Base-by-base conservation (phyloP, 768 basidiomycete species). In the Candolleomyces aberdarensis region DNA sequence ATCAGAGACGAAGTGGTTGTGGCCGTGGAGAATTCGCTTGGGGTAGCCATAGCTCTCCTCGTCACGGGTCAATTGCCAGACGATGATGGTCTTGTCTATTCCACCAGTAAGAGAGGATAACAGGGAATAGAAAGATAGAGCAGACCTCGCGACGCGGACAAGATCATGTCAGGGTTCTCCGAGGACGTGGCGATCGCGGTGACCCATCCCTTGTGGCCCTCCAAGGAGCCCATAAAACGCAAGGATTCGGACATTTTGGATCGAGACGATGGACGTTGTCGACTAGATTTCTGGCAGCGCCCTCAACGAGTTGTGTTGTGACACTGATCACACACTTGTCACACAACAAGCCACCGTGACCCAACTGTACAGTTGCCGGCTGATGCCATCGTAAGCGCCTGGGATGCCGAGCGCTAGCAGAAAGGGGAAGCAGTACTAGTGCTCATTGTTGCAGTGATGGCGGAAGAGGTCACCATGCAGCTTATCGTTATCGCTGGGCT, bases 1-100 rank as follows among this genome's bases (percentile, higher is more conserved):
- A 73, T 98, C 96, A 44, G 95, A 98, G 62, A 98, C 96, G 74
- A 98, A 98, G 83, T 97, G 96, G 81, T 98, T 98, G 84, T 99
- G 97, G 64, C 97, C 96, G 74, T 94, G 91, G 62, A 99, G 89
- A 71, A 98, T 92, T 73, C 91, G 89, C 83, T 98, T 98, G 63
- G 97, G 96, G 82, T 88, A 96, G 59, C 97, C 97, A 75, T 96
- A 97, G 53, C 86, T 78, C 66, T 90, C 87, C 66, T 95, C 91
- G 62, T 92, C 91, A 66, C 97, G 92, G 68, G 96, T 97, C 73
- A 99, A 83, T 75, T 94, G 91, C 97, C 97, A 99, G 73, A 98
- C 95, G 74, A 99, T 98, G 83, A 98, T 93, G 59, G 94, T 97
- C 87, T 97, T 98, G 90, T 99, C 97, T 96, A 75, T 64, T 65